Evolutionary conservation across 2,329 filamentous ascomycete species (phyloP), one percentile per base, ranked within the genome.

Genomic region (Onygena corvina): DNA sequence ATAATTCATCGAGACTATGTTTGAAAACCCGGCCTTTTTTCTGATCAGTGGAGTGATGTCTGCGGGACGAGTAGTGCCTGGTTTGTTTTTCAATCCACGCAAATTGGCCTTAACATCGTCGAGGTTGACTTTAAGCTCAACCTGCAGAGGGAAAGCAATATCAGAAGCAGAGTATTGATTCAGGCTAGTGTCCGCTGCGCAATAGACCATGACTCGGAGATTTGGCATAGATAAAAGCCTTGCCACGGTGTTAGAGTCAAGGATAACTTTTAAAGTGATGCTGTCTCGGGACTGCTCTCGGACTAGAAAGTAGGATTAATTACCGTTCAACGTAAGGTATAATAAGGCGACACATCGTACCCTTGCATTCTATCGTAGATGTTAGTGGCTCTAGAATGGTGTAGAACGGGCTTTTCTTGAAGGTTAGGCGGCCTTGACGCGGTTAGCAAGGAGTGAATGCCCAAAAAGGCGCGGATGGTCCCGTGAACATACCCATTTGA

Each of bases 81-180:
- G 86, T 65, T 92, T 94, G 65, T 94, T 95, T 68, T 98, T 98
- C 53, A 98, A 68, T 3, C 92, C 92, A 57, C 92, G 84, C 57
- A 94, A 75, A 63, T 96, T 98, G n/a, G 84, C 83, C 65, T 90
- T 92, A 57, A 95, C 76, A 50, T 95, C 87, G 29, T 84, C 84
- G 7, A 80, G 76, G 58, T 98, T 98, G 50, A 94, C 79, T 62
- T 88, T 90, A 50, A 98, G 76, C 63, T 98, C 92, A 27, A 92
- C 84, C 67, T 95, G 88, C 58, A 90, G 81, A 1, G 92, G 92
- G 56, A 98, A 98, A 0, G 86, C 72, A 48, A 98, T 81, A 53
- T 96, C 87, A 46, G 70, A 69, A 30, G 70, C 67, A 14, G 66
- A 64, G 54, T 86, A 84, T 2, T 71, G 64, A 12, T 76, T 78